phyloP scores from a whole-genome alignment of 139 green algal species.

The Tetraselmis chui region DNA sequence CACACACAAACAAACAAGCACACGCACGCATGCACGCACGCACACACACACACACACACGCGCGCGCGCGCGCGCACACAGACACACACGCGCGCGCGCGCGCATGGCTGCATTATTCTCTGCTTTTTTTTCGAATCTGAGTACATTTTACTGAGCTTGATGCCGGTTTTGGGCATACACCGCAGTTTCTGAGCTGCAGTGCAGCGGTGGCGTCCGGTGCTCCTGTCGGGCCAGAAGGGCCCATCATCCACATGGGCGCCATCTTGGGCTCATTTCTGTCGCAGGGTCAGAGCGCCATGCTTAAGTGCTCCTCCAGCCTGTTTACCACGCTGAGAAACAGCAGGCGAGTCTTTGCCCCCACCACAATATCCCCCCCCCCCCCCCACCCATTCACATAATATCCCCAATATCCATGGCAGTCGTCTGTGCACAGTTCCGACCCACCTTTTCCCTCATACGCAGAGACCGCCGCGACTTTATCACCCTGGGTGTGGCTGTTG shows the following conservation, averaged over 20 bases:
- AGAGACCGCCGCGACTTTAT: constrained; percentile 89
- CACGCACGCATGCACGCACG: too few species aligned
- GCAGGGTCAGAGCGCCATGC: neutral
- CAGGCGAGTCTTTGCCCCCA: neutral
- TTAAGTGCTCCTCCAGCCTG: constrained; percentile 7
- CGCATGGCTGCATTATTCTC: too few species aligned
- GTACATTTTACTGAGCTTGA: too few species aligned
- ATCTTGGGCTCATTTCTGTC: neutral
- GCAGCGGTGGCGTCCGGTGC: constrained; percentile 66
- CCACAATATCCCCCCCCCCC: neutral
- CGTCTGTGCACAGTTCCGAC: too few species aligned
- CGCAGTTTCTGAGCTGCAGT: constrained; percentile 71
- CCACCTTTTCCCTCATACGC: neutral
- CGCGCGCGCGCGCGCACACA: too few species aligned
- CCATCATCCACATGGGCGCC: constrained; percentile 84
- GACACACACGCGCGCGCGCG: too few species aligned
- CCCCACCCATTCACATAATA: neutral
- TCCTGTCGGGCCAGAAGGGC: constrained; percentile 80
- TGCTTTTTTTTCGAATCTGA: too few species aligned
- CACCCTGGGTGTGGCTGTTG: constrained; percentile 72
- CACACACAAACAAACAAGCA: too few species aligned
- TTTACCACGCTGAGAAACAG: neutral
- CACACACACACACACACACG: too few species aligned
- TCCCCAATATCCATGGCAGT: too few species aligned
- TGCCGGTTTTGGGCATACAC: too few species aligned